phyloP scores from a whole-genome alignment of 331 rosid species.

The Pyracantha coccinea region DNA sequence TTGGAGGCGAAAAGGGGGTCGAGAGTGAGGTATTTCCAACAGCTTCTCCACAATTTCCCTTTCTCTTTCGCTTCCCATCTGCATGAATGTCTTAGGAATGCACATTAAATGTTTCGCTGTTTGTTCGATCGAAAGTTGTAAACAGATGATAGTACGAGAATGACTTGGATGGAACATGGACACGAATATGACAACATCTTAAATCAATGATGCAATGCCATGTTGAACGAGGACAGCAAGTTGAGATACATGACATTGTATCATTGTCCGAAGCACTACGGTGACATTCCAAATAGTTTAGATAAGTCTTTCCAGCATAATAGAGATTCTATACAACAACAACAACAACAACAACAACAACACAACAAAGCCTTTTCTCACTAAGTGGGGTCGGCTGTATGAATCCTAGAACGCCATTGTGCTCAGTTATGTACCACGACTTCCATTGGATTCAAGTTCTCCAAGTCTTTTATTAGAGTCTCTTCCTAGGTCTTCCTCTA shows the following conservation, averaged over 20 bases:
- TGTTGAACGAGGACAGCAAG: neutral
- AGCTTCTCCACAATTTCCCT: neutral
- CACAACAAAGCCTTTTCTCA: no score
- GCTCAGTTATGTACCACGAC: no score
- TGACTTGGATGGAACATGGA: neutral
- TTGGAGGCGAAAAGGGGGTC: slow-evolving; percentile 62
- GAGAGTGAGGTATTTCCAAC: slow-evolving; percentile 43
- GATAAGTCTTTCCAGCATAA: no score
- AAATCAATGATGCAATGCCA: neutral
- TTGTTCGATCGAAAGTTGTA: neutral
- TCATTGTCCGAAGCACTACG: neutral
- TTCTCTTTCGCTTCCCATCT: neutral
- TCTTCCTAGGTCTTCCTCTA: no score
- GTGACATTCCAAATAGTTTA: neutral
- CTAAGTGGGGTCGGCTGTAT: no score
- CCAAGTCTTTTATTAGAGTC: no score
- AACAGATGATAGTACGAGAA: neutral
- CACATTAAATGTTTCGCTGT: neutral
- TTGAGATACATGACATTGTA: neutral
- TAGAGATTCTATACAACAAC: no score
- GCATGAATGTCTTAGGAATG: neutral
- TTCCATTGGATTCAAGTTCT: no score
- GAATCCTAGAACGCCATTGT: no score
- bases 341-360: no score
- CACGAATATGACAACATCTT: fast-evolving